A percentile compares a stretch with the other conserved stretches of the same genome.
Evolutionary conservation across 2,329 filamentous ascomycete genomes (phyloP).

Genomic region (Paradendryphiella salina): DNA sequence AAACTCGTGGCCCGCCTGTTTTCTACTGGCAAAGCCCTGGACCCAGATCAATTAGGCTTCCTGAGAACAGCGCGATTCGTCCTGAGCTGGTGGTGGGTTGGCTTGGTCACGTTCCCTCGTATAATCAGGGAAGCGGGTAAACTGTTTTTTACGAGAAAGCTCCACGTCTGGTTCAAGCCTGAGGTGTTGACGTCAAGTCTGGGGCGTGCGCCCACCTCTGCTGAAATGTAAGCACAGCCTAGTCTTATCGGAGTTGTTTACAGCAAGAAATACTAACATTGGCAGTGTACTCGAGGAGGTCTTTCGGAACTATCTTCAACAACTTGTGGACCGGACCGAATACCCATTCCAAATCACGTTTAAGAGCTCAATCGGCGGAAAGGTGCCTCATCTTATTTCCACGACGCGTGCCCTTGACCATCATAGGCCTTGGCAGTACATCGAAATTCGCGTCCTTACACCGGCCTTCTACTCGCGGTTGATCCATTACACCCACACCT

Average conservation of each 20-base stretch:
- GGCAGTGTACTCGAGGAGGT: constrained; percentile 42
- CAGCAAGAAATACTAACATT: constrained; percentile 12
- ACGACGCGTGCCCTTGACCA: constrained; percentile 25
- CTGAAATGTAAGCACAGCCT: constrained; percentile 49
- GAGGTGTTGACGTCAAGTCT: constrained; percentile 63
- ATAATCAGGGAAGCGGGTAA: constrained; percentile 64
- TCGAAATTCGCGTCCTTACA: constrained; percentile 64
- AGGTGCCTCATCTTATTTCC: constrained; percentile 20
- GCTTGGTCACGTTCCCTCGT: constrained; percentile 66
- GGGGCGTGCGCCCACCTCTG: constrained; percentile 56
- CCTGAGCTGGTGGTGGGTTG: constrained; percentile 67
- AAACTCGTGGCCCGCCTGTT: constrained; percentile 66
- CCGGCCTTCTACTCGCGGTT: constrained; percentile 70
- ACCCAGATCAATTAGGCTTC: constrained; percentile 54
- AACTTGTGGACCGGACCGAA: constrained; percentile 55
- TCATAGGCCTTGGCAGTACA: constrained; percentile 33
- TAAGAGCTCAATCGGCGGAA: constrained; percentile 53
- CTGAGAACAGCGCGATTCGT: constrained; percentile 55
- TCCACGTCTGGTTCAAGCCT: constrained; percentile 68
- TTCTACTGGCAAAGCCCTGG: constrained; percentile 56
- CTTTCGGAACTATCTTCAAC: constrained; percentile 47
- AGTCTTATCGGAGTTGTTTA: neutral
- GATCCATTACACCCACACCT: constrained; percentile 63
- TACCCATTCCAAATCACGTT: constrained; percentile 58
- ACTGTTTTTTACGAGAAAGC: constrained; percentile 60